Evolutionary conservation across 2,329 filamentous ascomycete species (phyloP).

Genomic region (Aureobasidium melanogenum): DNA sequence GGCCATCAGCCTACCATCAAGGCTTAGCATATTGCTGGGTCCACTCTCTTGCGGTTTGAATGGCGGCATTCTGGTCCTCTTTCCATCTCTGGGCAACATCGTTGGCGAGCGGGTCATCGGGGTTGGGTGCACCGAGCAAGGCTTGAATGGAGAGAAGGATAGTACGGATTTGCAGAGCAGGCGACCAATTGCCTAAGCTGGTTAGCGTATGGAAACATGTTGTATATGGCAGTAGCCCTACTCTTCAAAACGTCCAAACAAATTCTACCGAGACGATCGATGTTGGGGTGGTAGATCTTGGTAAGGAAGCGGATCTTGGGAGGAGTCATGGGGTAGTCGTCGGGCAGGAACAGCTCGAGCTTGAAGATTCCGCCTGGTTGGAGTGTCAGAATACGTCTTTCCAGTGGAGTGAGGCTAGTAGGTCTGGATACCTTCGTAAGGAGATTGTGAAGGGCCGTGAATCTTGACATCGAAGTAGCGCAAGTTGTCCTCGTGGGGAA

Average conservation of each 20-base stretch:
- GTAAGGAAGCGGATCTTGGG: conserved; percentile 98
- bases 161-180: conserved; percentile 92
- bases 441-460: conserved; percentile 81
- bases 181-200: conserved; percentile 89
- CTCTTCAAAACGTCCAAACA: conserved; percentile 97
- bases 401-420: background rate
- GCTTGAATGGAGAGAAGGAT: conserved; percentile 99
- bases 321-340: conserved; percentile 98
- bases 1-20: background rate
- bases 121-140: conserved; percentile 89
- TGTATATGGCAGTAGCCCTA: conserved; percentile 30
- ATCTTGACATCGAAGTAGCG: conserved; percentile 98
- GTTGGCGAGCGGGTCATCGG: conserved; percentile 95
- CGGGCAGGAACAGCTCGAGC: conserved; percentile 92
- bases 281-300: conserved; percentile 99
- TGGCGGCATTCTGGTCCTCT: conserved; percentile 86
- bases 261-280: conserved; percentile 94
- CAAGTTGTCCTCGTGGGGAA: conserved; percentile 94
- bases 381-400: background rate
- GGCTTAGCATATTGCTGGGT: conserved; percentile 70
- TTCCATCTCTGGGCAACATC: conserved; percentile 98
- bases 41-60: conserved; percentile 88
- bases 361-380: conserved; percentile 76
- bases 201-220: conserved; percentile 7
- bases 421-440: conserved; percentile 74